Conservation (phyloP, 306 rosid genomes). For the Pterocarpus santalinus region DNA sequence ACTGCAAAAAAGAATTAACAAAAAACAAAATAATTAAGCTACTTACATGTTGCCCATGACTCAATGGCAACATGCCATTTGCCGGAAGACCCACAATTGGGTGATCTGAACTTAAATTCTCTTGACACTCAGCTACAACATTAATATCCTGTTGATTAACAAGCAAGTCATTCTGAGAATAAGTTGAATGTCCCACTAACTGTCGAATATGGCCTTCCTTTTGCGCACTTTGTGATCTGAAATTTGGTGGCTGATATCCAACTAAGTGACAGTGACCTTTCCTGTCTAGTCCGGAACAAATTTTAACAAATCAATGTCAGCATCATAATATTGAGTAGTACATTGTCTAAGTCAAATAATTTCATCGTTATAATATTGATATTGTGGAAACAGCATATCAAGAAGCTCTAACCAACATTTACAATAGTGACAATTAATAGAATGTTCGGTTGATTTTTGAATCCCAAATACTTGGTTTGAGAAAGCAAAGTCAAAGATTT, state of each 20-base stretch:
- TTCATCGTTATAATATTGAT: constrained; percentile 18
- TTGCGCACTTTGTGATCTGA: constrained; percentile 46
- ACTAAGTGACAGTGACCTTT: constrained; percentile 74
- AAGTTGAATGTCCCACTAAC: constrained; percentile 47
- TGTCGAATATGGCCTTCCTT: constrained; percentile 48
- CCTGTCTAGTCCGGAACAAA: constrained; percentile 71
- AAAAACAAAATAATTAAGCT: constrained; percentile 15
- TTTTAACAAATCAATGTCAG: constrained; percentile 39
- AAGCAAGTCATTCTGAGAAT: constrained; percentile 46
- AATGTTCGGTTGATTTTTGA: neutral
- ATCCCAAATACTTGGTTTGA: neutral
- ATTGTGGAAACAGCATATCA: constrained; percentile 33
- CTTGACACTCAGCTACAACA: constrained; percentile 37
- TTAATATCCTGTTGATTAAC: constrained; percentile 46
- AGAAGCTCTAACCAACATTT: neutral
- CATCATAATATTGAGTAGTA: neutral
- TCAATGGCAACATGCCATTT: constrained; percentile 29
- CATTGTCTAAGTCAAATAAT: neutral
- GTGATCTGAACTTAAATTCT: constrained; percentile 35
- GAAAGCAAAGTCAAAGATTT: neutral
- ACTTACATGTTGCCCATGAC: constrained; percentile 52
- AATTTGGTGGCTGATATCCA: constrained; percentile 66
- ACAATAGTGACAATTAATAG: neutral
- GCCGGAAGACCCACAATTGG: constrained; percentile 39
- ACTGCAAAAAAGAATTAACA: no score